Evolutionary conservation across 805 yeast species (phyloP).

Genomic region (Yarrowia sp.): DNA sequence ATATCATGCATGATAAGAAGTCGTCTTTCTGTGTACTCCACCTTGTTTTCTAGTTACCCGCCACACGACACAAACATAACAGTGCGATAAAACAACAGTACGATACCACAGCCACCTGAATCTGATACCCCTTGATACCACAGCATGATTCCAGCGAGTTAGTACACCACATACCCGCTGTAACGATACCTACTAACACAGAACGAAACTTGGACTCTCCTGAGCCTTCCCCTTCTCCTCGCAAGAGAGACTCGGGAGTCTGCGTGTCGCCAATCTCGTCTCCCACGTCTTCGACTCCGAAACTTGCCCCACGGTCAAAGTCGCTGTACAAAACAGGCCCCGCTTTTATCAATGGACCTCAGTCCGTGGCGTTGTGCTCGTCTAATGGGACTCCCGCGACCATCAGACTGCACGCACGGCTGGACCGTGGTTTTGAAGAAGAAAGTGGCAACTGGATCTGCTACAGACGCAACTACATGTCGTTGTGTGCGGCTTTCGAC

Average conservation of each 20-base stretch:
- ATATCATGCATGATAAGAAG: too few species aligned
- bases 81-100: too few species aligned
- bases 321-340: conserved; percentile 23
- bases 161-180: neutral
- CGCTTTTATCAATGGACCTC: neutral
- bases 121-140: conserved; percentile 11
- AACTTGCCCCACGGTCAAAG: conserved; percentile 21
- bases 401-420: conserved; percentile 13
- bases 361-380: neutral
- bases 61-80: neutral
- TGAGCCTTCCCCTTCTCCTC: neutral
- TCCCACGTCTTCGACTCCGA: neutral
- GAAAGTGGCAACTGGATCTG: conserved; percentile 27
- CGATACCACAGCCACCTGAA: neutral
- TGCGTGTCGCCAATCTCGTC: neutral
- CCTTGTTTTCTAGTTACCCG: neutral
- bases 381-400: neutral
- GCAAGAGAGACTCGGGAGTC: neutral
- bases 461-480: conserved; percentile 26
- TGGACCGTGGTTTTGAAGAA: conserved; percentile 26
- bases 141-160: conserved; percentile 17
- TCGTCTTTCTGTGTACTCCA: neutral
- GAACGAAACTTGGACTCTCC: conserved; percentile 12
- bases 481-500: conserved; percentile 25
- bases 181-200: conserved; percentile 13